Evolutionary conservation across 2,329 filamentous ascomycete genomes (phyloP).

Genomic region (Zymoseptoria passerinii): DNA sequence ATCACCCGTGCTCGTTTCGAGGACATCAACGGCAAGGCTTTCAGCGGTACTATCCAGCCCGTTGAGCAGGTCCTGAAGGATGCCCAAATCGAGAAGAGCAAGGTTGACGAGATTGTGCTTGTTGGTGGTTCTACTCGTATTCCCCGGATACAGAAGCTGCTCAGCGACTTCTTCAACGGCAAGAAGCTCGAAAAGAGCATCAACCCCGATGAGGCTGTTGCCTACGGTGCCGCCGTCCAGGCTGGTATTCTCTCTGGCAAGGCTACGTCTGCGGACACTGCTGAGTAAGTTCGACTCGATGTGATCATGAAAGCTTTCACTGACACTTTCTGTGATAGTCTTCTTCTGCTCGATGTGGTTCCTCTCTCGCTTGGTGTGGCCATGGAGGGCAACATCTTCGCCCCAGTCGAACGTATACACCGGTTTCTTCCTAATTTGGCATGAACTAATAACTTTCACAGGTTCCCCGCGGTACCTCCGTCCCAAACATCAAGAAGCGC

Average conservation of each 20-base stretch:
- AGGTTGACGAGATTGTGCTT: conserved; percentile 96
- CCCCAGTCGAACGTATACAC: too few species aligned
- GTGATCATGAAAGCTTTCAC: too few species aligned
- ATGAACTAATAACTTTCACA: background rate
- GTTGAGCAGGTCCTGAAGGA: conserved; percentile 97
- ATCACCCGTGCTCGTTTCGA: conserved; percentile 99
- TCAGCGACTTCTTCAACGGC: conserved; percentile 97
- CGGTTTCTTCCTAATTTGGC: too few species aligned
- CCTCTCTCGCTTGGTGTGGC: conserved; percentile 96
- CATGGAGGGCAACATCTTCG: too few species aligned
- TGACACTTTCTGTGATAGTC: too few species aligned
- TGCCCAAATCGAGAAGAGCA: conserved; percentile 74
- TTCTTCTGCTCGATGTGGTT: conserved; percentile 91
- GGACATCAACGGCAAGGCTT: conserved; percentile 93
- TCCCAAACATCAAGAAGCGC: conserved; percentile 37
- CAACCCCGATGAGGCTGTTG: conserved; percentile 98
- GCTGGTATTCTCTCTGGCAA: conserved; percentile 98
- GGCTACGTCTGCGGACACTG: conserved; percentile 89
- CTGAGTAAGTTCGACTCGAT: conserved; percentile 47
- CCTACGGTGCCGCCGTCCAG: conserved; percentile 97
- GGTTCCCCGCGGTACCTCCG: conserved; percentile 53
- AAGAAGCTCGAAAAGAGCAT: conserved; percentile 99
- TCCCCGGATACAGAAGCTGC: conserved; percentile 95
- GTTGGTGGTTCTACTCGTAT: conserved; percentile 99
- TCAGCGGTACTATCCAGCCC: conserved; percentile 85